Evolutionary conservation across 805 yeast species (phyloP).

Genomic region (Yueomyces sinensis): DNA sequence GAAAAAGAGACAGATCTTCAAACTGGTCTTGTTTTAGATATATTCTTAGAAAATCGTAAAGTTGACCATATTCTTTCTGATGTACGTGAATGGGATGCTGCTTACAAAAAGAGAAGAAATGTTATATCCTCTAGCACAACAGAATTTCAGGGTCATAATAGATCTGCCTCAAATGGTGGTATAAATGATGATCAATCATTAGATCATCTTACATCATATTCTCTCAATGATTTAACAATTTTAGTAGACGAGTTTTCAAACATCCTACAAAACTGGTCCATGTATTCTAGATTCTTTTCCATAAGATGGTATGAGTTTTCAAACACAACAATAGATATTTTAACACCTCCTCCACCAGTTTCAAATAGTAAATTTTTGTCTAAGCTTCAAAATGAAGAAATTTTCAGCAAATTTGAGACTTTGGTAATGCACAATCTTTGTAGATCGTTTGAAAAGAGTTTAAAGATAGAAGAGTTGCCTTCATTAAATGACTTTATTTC

Average conservation of each 20-base stretch:
- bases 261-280: conserved; percentile 76
- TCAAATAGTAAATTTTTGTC: conserved; percentile 13
- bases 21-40: conserved; percentile 76
- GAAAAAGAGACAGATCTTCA: conserved; percentile 90
- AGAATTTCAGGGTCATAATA: not conserved
- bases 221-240: conserved; percentile 6
- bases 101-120: not conserved
- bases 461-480: conserved; percentile 68
- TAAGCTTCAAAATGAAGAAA: conserved; percentile 27
- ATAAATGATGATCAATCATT: conserved; percentile 12
- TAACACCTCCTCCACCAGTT: conserved; percentile 16
- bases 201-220: conserved; percentile 14
- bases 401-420: conserved; percentile 47
- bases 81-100: conserved; percentile 6
- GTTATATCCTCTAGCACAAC: not conserved
- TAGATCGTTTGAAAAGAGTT: conserved; percentile 70
- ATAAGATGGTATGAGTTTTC: conserved; percentile 47
- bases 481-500: conserved; percentile 28
- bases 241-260: conserved; percentile 56
- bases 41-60: conserved; percentile 63
- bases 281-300: conserved; percentile 61
- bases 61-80: conserved; percentile 44
- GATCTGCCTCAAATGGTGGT: conserved; percentile 7
- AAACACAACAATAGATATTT: conserved; percentile 1
- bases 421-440: conserved; percentile 56